Evolutionary conservation across 169 alveolate species (phyloP).

Genomic region (Plasmodium gonderi): DNA sequence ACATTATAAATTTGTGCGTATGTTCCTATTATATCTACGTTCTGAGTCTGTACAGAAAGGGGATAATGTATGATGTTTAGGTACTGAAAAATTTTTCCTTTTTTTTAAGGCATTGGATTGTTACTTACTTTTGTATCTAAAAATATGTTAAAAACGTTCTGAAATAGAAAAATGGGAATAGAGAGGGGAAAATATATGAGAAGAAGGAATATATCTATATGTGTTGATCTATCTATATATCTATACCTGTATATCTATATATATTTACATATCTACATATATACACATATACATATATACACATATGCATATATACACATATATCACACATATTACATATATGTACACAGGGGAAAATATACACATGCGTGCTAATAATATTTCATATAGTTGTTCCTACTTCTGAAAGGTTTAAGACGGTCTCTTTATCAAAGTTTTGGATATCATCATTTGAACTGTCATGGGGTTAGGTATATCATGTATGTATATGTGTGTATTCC

Average conservation of each 20-base stretch:
- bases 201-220: neutral
- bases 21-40: neutral
- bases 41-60: slow-evolving; percentile 22
- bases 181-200: neutral
- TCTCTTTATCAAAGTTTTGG: slow-evolving; percentile 36
- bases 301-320: neutral
- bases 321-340: neutral
- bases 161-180: slow-evolving; percentile 24
- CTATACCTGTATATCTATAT: neutral
- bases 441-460: slow-evolving; percentile 35
- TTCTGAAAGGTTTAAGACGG: slow-evolving; percentile 62
- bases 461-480: slow-evolving; percentile 1
- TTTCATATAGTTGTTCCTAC: slow-evolving; percentile 12
- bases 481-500: neutral
- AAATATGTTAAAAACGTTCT: slow-evolving; percentile 68
- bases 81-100: neutral
- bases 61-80: neutral
- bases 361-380: neutral
- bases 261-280: neutral
- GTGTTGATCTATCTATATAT: neutral
- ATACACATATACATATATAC: slow-evolving; percentile 1
- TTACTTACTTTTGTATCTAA: slow-evolving; percentile 68
- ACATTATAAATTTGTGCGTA: slow-evolving; percentile 34
- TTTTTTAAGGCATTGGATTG: neutral
- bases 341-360: neutral